Percentiles rank a stretch among this genome's conserved stretches.
phyloP scores from a whole-genome alignment of 2,329 filamentous ascomycete species.

The Chrysoporthe austroafricana region DNA sequence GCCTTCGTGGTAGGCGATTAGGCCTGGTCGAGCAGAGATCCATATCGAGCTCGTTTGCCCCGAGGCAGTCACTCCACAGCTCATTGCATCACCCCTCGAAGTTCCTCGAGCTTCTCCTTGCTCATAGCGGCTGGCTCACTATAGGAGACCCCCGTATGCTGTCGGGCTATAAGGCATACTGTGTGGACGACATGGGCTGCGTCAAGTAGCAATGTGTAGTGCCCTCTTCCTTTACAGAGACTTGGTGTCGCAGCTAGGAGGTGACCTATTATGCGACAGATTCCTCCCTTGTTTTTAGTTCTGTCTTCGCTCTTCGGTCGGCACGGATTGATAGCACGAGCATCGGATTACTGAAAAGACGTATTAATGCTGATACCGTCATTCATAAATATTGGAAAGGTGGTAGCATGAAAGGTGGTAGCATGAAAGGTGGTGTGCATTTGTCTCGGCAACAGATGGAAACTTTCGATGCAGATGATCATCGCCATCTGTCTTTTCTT shows the following conservation, averaged over 20 bases:
- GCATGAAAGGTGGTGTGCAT: background rate
- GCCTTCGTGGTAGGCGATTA: too few species aligned
- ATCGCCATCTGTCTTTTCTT: too few species aligned
- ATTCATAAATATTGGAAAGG: background rate
- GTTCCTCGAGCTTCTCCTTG: too few species aligned
- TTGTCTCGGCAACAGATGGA: too few species aligned
- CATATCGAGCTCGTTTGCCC: too few species aligned
- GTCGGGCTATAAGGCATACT: background rate
- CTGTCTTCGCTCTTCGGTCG: background rate
- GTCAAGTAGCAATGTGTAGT: conserved; percentile 22
- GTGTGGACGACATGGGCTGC: conserved; percentile 15
- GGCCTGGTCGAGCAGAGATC: too few species aligned
- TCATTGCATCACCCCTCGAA: too few species aligned
- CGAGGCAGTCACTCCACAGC: too few species aligned
- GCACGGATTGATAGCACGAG: background rate
- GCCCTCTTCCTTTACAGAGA: conserved; percentile 18
- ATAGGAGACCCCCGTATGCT: background rate
- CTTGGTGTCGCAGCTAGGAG: background rate
- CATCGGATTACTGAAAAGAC: background rate
- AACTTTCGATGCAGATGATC: too few species aligned
- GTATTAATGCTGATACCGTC: background rate
- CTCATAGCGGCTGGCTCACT: background rate
- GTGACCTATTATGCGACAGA: conserved; percentile 25
- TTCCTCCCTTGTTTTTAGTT: background rate
- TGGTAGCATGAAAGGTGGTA: background rate